These are phyloP conservation scores for Kalanchoe fedtschenkoi DNA, from an alignment of 164 flowering plant genomes.

Conservation along the genomic window DNA sequence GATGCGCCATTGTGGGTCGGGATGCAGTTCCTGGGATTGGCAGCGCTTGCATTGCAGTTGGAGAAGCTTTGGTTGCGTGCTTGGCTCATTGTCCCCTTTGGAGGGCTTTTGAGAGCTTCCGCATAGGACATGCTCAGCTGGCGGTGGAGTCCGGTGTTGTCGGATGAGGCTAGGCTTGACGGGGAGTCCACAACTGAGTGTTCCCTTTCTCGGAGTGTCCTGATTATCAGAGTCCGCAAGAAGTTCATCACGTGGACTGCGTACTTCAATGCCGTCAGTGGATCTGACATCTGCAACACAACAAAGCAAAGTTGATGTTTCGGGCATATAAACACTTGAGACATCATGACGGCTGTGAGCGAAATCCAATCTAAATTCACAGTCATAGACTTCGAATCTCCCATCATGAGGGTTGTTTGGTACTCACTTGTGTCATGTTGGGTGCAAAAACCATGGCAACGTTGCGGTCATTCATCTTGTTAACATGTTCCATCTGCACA, in stretches of 20 bases:
- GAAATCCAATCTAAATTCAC: too few species aligned
- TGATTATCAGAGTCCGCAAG: slow-evolving; percentile 43
- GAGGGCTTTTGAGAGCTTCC: slow-evolving; percentile 1
- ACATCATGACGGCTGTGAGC: too few species aligned
- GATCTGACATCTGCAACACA: slow-evolving; percentile 34
- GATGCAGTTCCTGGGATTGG: not conserved
- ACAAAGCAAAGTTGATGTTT: too few species aligned
- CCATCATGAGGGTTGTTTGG: not conserved
- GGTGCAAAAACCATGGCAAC: slow-evolving; percentile 35
- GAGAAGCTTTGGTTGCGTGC: not conserved
- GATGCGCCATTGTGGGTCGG: not conserved
- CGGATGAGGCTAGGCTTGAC: slow-evolving; percentile 23
- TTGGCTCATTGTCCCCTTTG: not conserved
- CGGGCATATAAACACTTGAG: too few species aligned
- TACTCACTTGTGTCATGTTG: slow-evolving; percentile 32
- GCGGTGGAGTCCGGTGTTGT: slow-evolving; percentile 18
- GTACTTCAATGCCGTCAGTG: slow-evolving; percentile 63
- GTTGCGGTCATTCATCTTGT: slow-evolving; percentile 39
- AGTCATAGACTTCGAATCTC: too few species aligned
- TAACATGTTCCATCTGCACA: slow-evolving; percentile 21
- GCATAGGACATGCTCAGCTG: not conserved
- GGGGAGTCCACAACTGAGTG: slow-evolving; percentile 22
- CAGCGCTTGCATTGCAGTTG: not conserved
- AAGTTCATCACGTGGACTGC: slow-evolving; percentile 77
- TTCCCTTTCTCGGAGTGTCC: slow-evolving; percentile 41